phyloP scores from a whole-genome alignment of 345 rosid species.

The Salix udensis region DNA sequence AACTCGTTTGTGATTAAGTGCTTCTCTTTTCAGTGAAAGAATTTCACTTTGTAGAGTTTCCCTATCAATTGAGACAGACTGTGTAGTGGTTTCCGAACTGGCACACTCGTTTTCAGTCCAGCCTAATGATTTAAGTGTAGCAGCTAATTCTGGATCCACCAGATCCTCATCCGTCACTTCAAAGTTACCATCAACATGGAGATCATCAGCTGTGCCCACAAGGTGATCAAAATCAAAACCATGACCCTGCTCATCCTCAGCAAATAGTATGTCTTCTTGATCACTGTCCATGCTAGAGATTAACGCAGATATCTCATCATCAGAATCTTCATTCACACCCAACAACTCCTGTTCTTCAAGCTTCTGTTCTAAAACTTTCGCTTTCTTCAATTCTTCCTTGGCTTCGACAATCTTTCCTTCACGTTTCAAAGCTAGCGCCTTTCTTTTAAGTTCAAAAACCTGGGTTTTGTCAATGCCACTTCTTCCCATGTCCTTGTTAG shows the following conservation, averaged over 20 bases:
- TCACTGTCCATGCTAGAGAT: conserved; percentile 52
- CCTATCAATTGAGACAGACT: conserved; percentile 30
- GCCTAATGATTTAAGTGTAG: conserved; percentile 67
- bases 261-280: conserved; percentile 46
- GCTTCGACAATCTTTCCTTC: conserved; percentile 95
- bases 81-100: conserved; percentile 22
- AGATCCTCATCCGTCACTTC: conserved; percentile 85
- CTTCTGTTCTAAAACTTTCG: conserved; percentile 80
- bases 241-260: conserved; percentile 33
- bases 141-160: conserved; percentile 75
- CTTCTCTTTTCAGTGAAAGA: conserved; percentile 58
- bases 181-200: conserved; percentile 45
- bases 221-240: conserved; percentile 44
- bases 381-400: conserved; percentile 85
- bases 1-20: conserved; percentile 54
- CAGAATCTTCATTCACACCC: conserved; percentile 77
- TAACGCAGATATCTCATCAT: conserved; percentile 81
- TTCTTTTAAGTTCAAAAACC: conserved; percentile 66
- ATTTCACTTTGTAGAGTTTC: conserved; percentile 45
- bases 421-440: conserved; percentile 76
- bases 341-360: conserved; percentile 81
- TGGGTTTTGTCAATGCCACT: conserved; percentile 49
- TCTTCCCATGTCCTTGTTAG: conserved; percentile 24
- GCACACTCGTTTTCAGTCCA: conserved; percentile 71
- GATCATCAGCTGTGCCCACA: conserved; percentile 45